Base-by-base conservation (phyloP, 2,329 filamentous ascomycete species). In the Ascochyta clinopodiicola region DNA sequence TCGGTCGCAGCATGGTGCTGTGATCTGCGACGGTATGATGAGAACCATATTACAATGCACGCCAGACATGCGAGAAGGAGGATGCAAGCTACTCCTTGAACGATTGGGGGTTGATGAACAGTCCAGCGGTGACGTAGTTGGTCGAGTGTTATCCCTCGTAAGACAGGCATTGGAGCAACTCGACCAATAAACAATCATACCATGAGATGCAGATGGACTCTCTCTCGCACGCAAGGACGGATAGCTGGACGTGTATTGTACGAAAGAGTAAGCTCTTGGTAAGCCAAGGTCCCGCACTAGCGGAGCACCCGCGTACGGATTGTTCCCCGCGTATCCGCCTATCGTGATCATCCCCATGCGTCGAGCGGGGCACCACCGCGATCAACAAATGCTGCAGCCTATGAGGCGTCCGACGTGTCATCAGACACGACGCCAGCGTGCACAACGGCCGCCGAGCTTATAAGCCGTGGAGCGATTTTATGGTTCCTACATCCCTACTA, bases 231-330 rank as follows among this genome's bases (percentile, higher is more conserved):
- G 17, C 17, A 17, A 17, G 2, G 17, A 17, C 17, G 17, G 17
- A 17, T 17, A 17, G 17, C 17, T 17, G 17, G 17, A 17, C 17
- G 17, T 17, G 17, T 17, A n/a, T 29, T 22, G 39, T 21, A 35
- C 29, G 31, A 22, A 21, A 44, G 24, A 44, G 51, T 54, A 43
- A 48, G 44, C 44, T 24, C 39, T 55, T 44, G 24, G 44, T 49
- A 24, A 49, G 45, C 44, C 24, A 25, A 10, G 7, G 6, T n/a
- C 32, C 36, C 40, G 29, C 40, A 12, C 36, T 43, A 43, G 17
- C 40, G 38, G 24, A 17, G 25, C 38, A 29, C 24, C 24, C 24
- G 39, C 24, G 29, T 31, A 13, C 29, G 12, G 29, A 22, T 17
- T 4, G 36, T 38, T 39, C 46, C 53, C 42, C 35, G 34, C 46